Conservation (phyloP, 1,284 basidiomycete species). For the Tylopilus sp. region DNA sequence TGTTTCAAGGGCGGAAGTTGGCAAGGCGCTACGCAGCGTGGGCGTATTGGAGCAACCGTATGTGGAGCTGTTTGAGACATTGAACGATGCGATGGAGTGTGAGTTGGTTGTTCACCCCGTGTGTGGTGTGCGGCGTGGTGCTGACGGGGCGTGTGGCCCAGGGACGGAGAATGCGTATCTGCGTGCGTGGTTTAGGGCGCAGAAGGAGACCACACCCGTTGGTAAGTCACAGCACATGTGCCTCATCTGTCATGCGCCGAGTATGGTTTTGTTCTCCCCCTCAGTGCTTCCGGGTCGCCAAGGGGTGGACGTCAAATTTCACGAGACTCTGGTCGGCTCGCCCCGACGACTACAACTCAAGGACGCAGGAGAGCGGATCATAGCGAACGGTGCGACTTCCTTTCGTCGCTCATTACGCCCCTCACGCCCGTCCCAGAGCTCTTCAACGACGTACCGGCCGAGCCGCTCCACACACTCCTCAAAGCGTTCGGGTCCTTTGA, state of each 20-base stretch:
- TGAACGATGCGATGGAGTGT: conserved; percentile 95
- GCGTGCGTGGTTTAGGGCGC: conserved; percentile 67
- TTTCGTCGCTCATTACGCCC: too few species aligned
- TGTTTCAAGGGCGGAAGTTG: conserved; percentile 59
- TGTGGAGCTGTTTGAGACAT: conserved; percentile 80
- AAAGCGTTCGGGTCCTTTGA: conserved; percentile 75
- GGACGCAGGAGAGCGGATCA: conserved; percentile 71
- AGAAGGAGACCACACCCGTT: conserved; percentile 48
- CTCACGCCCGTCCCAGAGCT: conserved; percentile 15
- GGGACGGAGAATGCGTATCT: conserved; percentile 90
- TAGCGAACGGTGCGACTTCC: conserved; percentile 48
- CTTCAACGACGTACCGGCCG: conserved; percentile 31
- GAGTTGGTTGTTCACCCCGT: conserved; percentile 30
- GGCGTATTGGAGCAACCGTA: conserved; percentile 72
- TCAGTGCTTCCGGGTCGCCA: conserved; percentile 59
- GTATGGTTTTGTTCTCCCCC: neutral
- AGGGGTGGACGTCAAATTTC: conserved; percentile 44
- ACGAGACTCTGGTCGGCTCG: conserved; percentile 61
- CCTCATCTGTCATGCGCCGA: neutral
- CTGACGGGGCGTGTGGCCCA: conserved; percentile 30
- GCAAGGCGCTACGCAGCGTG: conserved; percentile 68
- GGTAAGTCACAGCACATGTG: conserved; percentile 20
- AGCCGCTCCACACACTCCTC: conserved; percentile 65
- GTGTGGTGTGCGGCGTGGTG: neutral
- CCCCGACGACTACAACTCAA: conserved; percentile 74